Evolutionary conservation across 331 rosid genomes (phyloP).

Genomic region (Quercus tomentella): DNA sequence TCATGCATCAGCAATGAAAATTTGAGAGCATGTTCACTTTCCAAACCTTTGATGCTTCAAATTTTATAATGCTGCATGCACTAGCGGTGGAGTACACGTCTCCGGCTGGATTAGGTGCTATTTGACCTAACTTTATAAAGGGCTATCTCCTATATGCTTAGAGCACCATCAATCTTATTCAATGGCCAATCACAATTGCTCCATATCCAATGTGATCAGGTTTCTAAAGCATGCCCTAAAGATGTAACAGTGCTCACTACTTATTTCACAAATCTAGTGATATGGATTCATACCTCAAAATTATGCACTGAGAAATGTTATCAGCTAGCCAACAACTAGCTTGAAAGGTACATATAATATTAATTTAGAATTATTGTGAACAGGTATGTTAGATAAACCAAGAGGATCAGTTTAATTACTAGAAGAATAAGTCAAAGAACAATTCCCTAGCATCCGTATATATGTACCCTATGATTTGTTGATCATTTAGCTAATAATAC

Average conservation of each 20-base stretch:
- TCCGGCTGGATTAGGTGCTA: slow-evolving; percentile 11
- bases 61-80: slow-evolving; percentile 13
- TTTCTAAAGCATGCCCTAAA: not conserved
- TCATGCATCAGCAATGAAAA: slow-evolving; percentile 24
- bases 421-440: not conserved
- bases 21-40: slow-evolving; percentile 21
- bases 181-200: not conserved
- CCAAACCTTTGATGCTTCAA: slow-evolving; percentile 18
- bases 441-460: not conserved
- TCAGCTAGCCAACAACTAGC: slow-evolving; percentile 3
- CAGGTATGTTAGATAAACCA: slow-evolving; percentile 2
- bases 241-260: too few relatives aligned
- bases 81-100: slow-evolving; percentile 35
- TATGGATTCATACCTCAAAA: not conserved
- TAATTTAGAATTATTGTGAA: not conserved
- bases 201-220: not conserved
- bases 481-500: not conserved
- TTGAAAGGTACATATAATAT: not conserved
- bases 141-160: not conserved
- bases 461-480: not conserved
- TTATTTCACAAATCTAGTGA: too few relatives aligned
- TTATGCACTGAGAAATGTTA: not conserved
- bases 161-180: not conserved
- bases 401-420: not conserved
- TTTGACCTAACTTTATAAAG: not conserved